phyloP scores from a whole-genome alignment of 805 yeast genomes.

The Maudiozyma saulgeensis region DNA sequence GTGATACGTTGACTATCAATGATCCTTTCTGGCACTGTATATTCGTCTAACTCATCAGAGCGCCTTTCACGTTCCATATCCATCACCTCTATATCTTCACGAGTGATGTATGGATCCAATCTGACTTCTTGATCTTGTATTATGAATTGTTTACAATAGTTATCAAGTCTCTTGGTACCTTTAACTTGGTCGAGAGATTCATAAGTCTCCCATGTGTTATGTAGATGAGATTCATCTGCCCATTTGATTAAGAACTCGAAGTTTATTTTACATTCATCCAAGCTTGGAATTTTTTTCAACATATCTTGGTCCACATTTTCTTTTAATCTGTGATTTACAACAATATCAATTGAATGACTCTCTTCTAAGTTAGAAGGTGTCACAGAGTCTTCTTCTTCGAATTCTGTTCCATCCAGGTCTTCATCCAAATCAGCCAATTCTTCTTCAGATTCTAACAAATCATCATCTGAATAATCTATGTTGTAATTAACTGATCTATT shows the following conservation, averaged over 20 bases:
- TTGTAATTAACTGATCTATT: conserved; percentile 61
- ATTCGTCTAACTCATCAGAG: conserved; percentile 76
- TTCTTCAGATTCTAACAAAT: conserved; percentile 31
- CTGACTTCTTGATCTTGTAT: conserved; percentile 67
- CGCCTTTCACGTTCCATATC: conserved; percentile 82
- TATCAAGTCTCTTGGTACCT: conserved; percentile 82
- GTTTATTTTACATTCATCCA: conserved; percentile 48
- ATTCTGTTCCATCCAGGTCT: conserved; percentile 4
- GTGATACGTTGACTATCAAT: conserved; percentile 73
- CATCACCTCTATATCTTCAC: conserved; percentile 89
- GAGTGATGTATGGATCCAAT: conserved; percentile 69
- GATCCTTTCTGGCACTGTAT: conserved; percentile 78
- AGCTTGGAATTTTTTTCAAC: conserved; percentile 30
- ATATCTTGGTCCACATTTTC: conserved; percentile 16
- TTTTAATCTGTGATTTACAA: conserved; percentile 22
- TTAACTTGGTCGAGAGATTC: conserved; percentile 38
- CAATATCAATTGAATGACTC: conserved; percentile 21
- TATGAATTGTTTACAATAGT: conserved; percentile 74
- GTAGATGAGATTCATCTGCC: conserved; percentile 81
- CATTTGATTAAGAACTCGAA: conserved; percentile 69
- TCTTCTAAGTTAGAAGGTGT: conserved; percentile 28
- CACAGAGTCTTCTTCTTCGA: conserved; percentile 18
- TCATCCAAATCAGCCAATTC: conserved; percentile 14
- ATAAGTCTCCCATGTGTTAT: conserved; percentile 88
- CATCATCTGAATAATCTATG: conserved; percentile 51